Percentiles rank a stretch among this genome's conserved stretches.
Conservation (phyloP, 805 yeast genomes). For the Pichia heedii region DNA sequence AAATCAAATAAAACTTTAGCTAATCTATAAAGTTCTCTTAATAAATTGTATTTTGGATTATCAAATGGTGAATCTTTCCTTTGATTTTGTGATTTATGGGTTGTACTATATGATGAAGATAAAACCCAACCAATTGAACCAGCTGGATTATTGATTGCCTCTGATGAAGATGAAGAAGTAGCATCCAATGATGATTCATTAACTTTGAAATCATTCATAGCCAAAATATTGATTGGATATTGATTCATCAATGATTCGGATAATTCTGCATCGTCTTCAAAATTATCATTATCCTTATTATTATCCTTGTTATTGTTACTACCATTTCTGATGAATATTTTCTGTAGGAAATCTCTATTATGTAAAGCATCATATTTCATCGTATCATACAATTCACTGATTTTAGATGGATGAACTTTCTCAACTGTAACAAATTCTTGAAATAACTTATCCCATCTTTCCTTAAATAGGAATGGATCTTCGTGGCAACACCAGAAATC, state of each 20-base stretch:
- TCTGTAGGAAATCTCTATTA: constrained; percentile 79
- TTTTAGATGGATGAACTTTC: constrained; percentile 95
- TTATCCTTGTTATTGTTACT: background rate
- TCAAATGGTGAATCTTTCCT: constrained; percentile 49
- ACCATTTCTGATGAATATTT: constrained; percentile 64
- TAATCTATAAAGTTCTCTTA: constrained; percentile 80
- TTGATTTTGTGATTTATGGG: constrained; percentile 14
- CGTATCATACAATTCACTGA: constrained; percentile 93
- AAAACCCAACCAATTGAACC: constrained; percentile 73
- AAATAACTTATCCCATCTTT: constrained; percentile 95
- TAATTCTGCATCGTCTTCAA: constrained; percentile 32
- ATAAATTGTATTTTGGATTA: constrained; percentile 65
- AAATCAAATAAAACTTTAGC: constrained; percentile 94
- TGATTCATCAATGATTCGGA: constrained; percentile 51
- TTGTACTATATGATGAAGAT: constrained; percentile 23
- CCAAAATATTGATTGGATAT: constrained; percentile 66
- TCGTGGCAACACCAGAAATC: constrained; percentile 94
- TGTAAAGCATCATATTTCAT: constrained; percentile 98
- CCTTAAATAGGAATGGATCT: constrained; percentile 81
- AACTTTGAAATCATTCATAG: constrained; percentile 67
- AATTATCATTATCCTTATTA: background rate
- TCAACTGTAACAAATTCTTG: constrained; percentile 88
- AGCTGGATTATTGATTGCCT: constrained; percentile 28
- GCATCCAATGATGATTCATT: constrained; percentile 30
- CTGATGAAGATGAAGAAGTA: constrained; percentile 17